Evolutionary conservation across 1,139 yeast genomes (phyloP).

Genomic region (Hanseniaspora sp.): DNA sequence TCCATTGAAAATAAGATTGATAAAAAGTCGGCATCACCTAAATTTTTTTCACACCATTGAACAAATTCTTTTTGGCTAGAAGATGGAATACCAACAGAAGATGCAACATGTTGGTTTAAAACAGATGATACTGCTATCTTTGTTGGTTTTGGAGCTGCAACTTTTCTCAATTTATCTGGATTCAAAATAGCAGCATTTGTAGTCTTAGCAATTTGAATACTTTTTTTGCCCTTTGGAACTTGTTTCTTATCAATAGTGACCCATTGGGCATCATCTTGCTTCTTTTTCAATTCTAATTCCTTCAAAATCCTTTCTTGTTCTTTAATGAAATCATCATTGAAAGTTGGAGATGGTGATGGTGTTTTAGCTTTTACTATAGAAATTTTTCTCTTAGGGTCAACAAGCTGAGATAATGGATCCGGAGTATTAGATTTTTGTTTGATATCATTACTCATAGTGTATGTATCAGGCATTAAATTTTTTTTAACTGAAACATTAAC

Average conservation of each 20-base stretch:
- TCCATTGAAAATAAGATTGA: conserved; percentile 10
- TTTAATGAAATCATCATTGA: conserved; percentile 9
- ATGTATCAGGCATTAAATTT: neutral
- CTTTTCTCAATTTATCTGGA: conserved; percentile 26
- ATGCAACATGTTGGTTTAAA: neutral
- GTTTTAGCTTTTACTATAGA: too few species aligned
- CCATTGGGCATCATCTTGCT: conserved; percentile 12
- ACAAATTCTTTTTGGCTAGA: conserved; percentile 9
- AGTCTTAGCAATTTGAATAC: conserved; percentile 3
- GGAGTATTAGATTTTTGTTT: neutral
- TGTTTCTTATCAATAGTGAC: conserved; percentile 14
- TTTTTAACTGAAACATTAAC: too few species aligned
- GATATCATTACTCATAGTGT: neutral
- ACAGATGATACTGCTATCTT: conserved; percentile 18
- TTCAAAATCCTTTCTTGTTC: conserved; percentile 5
- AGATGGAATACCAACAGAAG: neutral
- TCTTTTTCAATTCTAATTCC: conserved; percentile 8
- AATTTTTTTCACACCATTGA: conserved; percentile 11
- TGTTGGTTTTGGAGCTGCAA: conserved; percentile 19
- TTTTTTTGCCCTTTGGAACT: neutral
- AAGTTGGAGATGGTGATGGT: neutral
- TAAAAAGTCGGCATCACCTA: conserved; percentile 11
- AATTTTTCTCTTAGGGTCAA: neutral
- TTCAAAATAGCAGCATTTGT: conserved; percentile 16
- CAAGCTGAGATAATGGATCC: neutral